A percentile compares a stretch with the other conserved stretches of the same genome.
Evolutionary conservation across 495 filamentous ascomycete species (phyloP).

Genomic region (Hypoxylon cercidicola): DNA sequence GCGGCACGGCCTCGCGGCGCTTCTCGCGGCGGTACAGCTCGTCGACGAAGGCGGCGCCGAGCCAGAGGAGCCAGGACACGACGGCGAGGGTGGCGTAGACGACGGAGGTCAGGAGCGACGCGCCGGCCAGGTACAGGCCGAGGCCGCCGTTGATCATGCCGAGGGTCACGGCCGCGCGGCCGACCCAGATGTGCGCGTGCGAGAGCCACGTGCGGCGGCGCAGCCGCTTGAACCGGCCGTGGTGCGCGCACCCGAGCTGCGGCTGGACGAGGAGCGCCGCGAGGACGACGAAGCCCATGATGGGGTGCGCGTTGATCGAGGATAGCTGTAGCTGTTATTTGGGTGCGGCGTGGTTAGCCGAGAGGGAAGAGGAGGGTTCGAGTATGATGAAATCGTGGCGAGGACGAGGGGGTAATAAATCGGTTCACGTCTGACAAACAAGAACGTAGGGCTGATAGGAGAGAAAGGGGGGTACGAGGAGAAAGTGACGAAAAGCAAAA

Average conservation of each 20-base stretch:
- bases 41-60: conserved; percentile 35
- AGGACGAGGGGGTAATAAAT: neutral
- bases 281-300: conserved; percentile 70
- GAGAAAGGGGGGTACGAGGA: conserved; percentile 1
- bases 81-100: conserved; percentile 50
- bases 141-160: conserved; percentile 76
- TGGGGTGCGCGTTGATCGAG: conserved; percentile 53
- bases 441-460: neutral
- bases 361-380: too few species aligned
- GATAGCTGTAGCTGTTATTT: conserved; percentile 33
- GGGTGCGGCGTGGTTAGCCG: too few species aligned
- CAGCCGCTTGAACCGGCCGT: conserved; percentile 61
- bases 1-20: neutral
- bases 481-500: neutral
- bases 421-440: neutral
- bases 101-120: conserved; percentile 38
- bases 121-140: conserved; percentile 63
- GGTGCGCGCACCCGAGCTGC: conserved; percentile 69
- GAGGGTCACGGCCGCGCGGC: conserved; percentile 67
- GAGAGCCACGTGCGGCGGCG: conserved; percentile 61
- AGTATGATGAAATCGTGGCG: too few species aligned
- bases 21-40: conserved; percentile 33
- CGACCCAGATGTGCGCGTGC: conserved; percentile 72
- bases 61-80: conserved; percentile 50
- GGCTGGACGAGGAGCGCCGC: conserved; percentile 67